These are phyloP conservation scores for Peribolospora kevripleyi DNA, from an alignment of 768 basidiomycete genomes.

Conservation along the genomic window DNA sequence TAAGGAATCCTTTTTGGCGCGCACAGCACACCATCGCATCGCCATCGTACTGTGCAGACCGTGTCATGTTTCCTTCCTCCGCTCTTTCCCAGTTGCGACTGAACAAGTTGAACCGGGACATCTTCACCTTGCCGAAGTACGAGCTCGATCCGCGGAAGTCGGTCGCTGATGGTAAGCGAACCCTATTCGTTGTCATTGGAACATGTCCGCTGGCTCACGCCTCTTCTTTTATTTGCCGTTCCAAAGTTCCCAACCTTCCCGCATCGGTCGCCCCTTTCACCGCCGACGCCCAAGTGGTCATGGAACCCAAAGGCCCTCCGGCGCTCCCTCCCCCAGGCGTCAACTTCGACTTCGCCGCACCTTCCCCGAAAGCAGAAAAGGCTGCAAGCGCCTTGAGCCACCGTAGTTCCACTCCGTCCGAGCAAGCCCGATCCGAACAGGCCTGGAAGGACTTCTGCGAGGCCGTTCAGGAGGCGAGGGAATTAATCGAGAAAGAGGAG, in stretches of 20 bases:
- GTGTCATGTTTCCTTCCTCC: conserved; percentile 47
- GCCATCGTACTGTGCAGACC: conserved; percentile 34
- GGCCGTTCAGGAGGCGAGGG: conserved; percentile 16
- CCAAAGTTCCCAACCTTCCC: conserved; percentile 5
- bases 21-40: conserved; percentile 52
- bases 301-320: not conserved
- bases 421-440: not conserved
- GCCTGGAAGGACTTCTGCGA: conserved; percentile 10
- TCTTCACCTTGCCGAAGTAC: conserved; percentile 48
- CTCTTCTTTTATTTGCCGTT: conserved; percentile 14
- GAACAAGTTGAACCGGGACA: conserved; percentile 38
- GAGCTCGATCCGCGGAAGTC: conserved; percentile 19
- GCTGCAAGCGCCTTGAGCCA: conserved; percentile 1
- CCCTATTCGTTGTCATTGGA: not conserved
- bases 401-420: not conserved
- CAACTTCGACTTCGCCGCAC: conserved; percentile 4
- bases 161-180: conserved; percentile 13
- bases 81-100: conserved; percentile 49
- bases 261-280: too few species aligned
- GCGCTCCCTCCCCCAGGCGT: not conserved
- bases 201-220: not conserved
- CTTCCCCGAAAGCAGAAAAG: conserved; percentile 1
- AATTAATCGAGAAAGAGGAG: not conserved
- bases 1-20: not conserved
- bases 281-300: too few species aligned